phyloP scores from a whole-genome alignment of 768 basidiomycete genomes.

The Tulasnella sp. region DNA sequence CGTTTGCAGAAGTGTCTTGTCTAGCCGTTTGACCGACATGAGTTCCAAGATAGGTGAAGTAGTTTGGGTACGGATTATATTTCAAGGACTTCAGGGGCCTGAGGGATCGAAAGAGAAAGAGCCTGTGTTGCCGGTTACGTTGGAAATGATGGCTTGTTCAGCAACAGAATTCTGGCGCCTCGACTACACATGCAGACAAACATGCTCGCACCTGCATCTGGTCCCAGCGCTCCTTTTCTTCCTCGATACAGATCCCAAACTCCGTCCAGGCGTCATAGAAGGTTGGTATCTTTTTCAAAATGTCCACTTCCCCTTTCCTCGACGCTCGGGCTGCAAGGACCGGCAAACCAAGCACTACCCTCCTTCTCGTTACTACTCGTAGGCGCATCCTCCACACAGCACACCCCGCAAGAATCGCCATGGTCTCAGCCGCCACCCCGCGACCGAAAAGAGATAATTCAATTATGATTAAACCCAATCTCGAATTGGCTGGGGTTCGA shows the following conservation, averaged over 20 bases:
- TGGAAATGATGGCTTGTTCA: not conserved
- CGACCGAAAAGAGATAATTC: not conserved
- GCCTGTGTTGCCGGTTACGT: not conserved
- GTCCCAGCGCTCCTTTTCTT: not conserved
- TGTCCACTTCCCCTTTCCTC: not conserved
- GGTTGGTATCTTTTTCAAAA: not conserved
- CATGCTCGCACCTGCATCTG: too few relatives aligned
- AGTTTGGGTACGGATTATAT: not conserved
- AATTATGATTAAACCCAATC: not conserved
- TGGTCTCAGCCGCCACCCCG: not conserved
- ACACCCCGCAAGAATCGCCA: not conserved
- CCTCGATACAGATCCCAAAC: not conserved
- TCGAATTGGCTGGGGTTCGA: not conserved
- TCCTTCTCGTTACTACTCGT: not conserved
- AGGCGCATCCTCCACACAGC: not conserved
- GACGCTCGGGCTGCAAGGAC: not conserved
- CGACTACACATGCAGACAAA: too few relatives aligned
- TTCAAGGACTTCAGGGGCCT: not conserved
- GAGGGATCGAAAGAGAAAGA: not conserved
- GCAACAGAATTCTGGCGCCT: too few relatives aligned
- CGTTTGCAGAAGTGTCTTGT: not conserved
- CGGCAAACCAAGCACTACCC: not conserved
- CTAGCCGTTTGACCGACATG: not conserved
- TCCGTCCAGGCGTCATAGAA: not conserved
- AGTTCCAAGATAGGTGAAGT: constrained; percentile 4